Conservation (phyloP, 495 filamentous ascomycete species). For the Choiromyces venosus region DNA sequence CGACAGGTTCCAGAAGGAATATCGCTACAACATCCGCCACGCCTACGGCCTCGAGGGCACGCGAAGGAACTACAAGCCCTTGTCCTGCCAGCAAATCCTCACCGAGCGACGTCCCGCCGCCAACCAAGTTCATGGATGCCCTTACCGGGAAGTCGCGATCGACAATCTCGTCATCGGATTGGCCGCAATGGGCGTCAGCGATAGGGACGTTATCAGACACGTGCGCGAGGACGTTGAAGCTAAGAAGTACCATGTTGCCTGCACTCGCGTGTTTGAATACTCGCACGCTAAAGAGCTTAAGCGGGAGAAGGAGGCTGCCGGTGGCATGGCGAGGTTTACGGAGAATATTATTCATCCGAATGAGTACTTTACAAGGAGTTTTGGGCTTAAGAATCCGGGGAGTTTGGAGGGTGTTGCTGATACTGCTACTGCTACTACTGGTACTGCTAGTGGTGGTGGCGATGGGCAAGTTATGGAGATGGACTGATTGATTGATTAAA, state of each 20-base stretch:
- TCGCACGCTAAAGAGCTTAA: constrained; percentile 81
- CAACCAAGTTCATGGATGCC: constrained; percentile 88
- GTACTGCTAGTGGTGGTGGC: neutral
- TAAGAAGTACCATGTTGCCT: constrained; percentile 89
- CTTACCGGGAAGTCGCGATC: constrained; percentile 81
- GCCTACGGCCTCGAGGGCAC: constrained; percentile 88
- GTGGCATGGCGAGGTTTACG: constrained; percentile 63
- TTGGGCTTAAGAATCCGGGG: constrained; percentile 69
- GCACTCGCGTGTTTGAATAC: constrained; percentile 91
- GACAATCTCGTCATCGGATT: constrained; percentile 78
- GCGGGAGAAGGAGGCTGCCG: constrained; percentile 68
- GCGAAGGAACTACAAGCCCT: constrained; percentile 80
- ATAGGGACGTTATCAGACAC: constrained; percentile 67
- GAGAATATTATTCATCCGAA: constrained; percentile 98
- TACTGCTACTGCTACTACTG: neutral
- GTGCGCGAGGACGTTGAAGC: constrained; percentile 85
- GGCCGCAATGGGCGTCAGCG: constrained; percentile 67
- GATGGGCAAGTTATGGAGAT: neutral
- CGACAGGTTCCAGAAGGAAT: constrained; percentile 90
- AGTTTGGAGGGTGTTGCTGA: constrained; percentile 26
- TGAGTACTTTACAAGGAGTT: constrained; percentile 93
- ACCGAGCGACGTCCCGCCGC: constrained; percentile 75
- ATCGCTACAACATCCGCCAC: constrained; percentile 94
- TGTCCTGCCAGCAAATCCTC: constrained; percentile 89
- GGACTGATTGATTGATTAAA: neutral